These are phyloP conservation scores for Helotiales sp. DNA, from an alignment of 2,329 filamentous ascomycete species.

Conservation along the genomic window DNA sequence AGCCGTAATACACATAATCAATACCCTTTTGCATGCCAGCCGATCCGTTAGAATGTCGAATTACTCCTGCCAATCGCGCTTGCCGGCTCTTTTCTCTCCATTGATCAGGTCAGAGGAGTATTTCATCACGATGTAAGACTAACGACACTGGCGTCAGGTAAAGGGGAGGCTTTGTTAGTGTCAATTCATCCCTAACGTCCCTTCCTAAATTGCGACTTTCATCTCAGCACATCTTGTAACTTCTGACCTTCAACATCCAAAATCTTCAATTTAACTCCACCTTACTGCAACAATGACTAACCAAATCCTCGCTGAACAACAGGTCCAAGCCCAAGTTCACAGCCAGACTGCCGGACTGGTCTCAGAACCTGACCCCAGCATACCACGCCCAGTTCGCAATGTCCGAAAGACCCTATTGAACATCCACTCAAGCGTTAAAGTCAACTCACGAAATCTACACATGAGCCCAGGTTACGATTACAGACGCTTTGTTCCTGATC, in stretches of 20 bases:
- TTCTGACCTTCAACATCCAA: background rate
- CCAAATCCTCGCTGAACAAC: background rate
- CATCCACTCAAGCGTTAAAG: background rate
- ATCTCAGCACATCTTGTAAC: too few relatives aligned
- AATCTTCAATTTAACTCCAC: background rate
- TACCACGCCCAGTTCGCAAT: background rate
- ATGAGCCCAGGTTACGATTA: background rate
- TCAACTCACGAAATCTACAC: background rate
- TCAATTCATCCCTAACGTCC: too few relatives aligned
- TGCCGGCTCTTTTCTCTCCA: too few relatives aligned
- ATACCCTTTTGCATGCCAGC: background rate
- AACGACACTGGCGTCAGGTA: too few relatives aligned
- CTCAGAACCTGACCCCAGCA: too few relatives aligned
- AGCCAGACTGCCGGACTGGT: background rate
- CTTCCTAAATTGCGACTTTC: background rate
- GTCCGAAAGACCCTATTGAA: background rate
- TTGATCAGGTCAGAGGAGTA: too few relatives aligned
- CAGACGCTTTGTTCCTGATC: background rate
- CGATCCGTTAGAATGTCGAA: too few relatives aligned
- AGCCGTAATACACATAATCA: constrained; percentile 1
- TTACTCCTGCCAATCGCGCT: too few relatives aligned
- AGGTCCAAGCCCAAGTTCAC: background rate
- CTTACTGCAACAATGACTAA: background rate
- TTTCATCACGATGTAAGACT: too few relatives aligned
- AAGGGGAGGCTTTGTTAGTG: too few relatives aligned